phyloP scores from a whole-genome alignment of 495 filamentous ascomycete genomes.

The Lepraria neglecta region DNA sequence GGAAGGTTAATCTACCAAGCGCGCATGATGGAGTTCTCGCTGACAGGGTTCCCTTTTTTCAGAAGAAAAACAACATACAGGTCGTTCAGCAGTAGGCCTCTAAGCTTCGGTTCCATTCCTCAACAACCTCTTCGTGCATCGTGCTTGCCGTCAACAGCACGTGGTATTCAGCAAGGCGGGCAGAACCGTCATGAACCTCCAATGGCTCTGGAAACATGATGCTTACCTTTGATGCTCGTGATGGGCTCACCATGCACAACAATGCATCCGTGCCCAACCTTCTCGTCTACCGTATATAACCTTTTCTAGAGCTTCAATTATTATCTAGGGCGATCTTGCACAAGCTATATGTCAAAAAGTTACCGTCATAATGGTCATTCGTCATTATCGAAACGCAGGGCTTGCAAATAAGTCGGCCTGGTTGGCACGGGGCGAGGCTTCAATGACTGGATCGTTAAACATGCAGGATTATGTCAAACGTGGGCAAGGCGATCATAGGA shows the following conservation, averaged over 20 bases:
- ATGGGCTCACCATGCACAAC: constrained; percentile 6
- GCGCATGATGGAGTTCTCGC: constrained; percentile 14
- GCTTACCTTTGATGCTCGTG: constrained; percentile 6
- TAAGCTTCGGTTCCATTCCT: neutral
- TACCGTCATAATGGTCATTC: constrained; percentile 18
- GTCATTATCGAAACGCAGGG: constrained; percentile 12
- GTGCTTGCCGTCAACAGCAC: neutral
- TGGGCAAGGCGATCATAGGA: constrained; percentile 26
- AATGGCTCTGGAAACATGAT: neutral
- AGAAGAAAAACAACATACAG: constrained; percentile 99
- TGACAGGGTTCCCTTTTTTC: constrained; percentile 21
- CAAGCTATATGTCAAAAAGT: constrained; percentile 1
- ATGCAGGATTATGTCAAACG: constrained; percentile 20
- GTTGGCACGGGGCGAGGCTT: constrained; percentile 7
- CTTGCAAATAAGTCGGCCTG: constrained; percentile 16
- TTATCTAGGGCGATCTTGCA: constrained; percentile 5
- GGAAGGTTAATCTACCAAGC: constrained; percentile 67
- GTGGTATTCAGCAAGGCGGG: neutral
- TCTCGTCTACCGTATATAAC: constrained; percentile 5
- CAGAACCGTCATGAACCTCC: neutral
- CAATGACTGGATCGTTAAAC: constrained; percentile 19
- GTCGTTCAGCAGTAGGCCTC: constrained; percentile 67
- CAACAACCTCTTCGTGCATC: neutral
- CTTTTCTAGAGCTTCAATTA: constrained; percentile 1
- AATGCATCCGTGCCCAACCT: constrained; percentile 18